These are phyloP conservation scores for Hawksworthiomyces lignivorus DNA, from an alignment of 2,329 filamentous ascomycete species.

Conservation along the genomic window DNA sequence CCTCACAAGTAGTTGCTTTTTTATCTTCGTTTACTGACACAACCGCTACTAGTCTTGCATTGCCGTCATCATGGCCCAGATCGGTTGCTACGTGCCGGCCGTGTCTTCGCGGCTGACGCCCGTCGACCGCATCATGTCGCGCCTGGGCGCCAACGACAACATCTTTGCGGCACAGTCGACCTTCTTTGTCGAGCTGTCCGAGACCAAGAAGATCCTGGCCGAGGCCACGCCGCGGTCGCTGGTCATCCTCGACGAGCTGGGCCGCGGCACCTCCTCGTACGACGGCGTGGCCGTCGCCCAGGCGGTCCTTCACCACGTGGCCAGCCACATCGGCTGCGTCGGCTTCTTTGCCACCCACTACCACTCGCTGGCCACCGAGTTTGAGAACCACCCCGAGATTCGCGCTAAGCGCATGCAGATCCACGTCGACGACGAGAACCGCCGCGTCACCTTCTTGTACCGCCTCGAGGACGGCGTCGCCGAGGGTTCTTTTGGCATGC, in stretches of 20 bases:
- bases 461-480: conserved; percentile 89
- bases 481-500: conserved; percentile 97
- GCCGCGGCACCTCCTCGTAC: conserved; percentile 89
- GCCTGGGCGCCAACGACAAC: conserved; percentile 94
- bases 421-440: conserved; percentile 74
- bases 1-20: too few species aligned
- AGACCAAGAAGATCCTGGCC: conserved; percentile 95
- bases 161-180: conserved; percentile 97
- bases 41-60: conserved; percentile 63
- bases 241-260: conserved; percentile 93
- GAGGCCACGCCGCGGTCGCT: conserved; percentile 91
- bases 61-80: conserved; percentile 94
- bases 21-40: conserved; percentile 14
- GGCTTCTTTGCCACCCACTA: conserved; percentile 99
- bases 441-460: conserved; percentile 94
- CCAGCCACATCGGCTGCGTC: conserved; percentile 83
- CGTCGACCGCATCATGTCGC: conserved; percentile 96
- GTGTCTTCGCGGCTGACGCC: conserved; percentile 76
- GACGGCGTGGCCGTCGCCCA: conserved; percentile 96
- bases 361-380: conserved; percentile 87
- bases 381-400: conserved; percentile 82
- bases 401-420: conserved; percentile 86
- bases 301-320: conserved; percentile 92
- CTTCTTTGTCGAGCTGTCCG: conserved; percentile 94
- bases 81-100: conserved; percentile 88